Percentiles rank a stretch among this genome's conserved stretches.
Conservation (phyloP, 352 stramenopile genomes). For the Globisporangium alternatum region DNA sequence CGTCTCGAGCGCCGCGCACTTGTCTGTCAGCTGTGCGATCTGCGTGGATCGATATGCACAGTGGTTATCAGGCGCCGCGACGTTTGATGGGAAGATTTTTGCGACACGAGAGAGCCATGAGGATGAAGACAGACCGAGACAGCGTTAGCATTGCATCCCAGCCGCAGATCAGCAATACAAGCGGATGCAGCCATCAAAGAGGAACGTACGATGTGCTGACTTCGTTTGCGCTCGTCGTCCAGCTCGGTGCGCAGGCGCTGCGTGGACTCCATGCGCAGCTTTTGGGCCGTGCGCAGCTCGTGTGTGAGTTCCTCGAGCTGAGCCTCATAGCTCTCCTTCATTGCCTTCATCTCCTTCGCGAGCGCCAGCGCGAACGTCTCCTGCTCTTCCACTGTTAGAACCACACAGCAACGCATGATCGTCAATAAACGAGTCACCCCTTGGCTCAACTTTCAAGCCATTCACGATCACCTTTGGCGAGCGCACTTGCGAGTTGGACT, state of each 20-base stretch:
- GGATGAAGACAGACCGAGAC: not conserved
- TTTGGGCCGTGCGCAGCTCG: conserved; percentile 46
- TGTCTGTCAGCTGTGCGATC: conserved; percentile 42
- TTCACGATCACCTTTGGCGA: conserved; percentile 17
- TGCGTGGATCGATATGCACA: conserved; percentile 9
- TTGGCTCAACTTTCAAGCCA: not conserved
- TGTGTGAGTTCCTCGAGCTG: conserved; percentile 64
- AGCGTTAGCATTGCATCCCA: conserved; percentile 1
- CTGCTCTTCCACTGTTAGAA: conserved; percentile 47
- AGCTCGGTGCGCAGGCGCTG: conserved; percentile 50
- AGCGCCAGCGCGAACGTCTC: conserved; percentile 74
- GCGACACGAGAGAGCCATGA: not conserved
- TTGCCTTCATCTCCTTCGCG: conserved; percentile 61
- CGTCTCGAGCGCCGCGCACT: conserved; percentile 36
- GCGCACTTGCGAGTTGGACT: conserved; percentile 3
- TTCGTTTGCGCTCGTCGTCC: conserved; percentile 44
- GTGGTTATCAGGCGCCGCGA: not conserved
- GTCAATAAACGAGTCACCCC: not conserved
- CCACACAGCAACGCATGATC: conserved; percentile 17
- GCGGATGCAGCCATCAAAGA: not conserved
- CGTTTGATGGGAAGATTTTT: conserved; percentile 3
- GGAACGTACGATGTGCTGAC: conserved; percentile 34
- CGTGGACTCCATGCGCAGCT: conserved; percentile 36
- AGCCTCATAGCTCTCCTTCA: conserved; percentile 63
- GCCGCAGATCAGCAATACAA: conserved; percentile 2